Base-by-base conservation (phyloP, 1,284 basidiomycete genomes). In the Sporisorium reilianum region DNA sequence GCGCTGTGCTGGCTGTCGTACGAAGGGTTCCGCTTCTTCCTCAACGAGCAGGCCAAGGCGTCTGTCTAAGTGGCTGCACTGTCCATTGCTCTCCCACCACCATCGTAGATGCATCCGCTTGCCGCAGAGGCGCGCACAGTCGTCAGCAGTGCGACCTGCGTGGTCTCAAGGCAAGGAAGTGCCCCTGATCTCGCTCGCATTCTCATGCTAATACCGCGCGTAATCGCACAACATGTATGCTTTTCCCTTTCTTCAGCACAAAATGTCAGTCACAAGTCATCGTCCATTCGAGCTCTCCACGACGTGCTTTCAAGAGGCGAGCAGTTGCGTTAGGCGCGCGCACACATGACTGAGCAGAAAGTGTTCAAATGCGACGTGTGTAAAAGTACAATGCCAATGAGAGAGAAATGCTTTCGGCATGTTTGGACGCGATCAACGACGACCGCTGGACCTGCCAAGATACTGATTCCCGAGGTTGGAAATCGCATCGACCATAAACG, bases 1-100 rank as follows among this genome's bases (percentile, higher is more conserved):
- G 97, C 97, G 8, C 88, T 99, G 54, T 97, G 94, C 86, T 99
- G 97, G 96, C 87, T 97, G 62, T 82, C 80, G 26, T 84, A 84
- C 68, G 83, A 84, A 58, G 79, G 80, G 8, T 84, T 84, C 80
- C 75, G 80, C 10, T 84, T 81, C 72, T 75, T 82, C 71, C 71
- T 83, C 34, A 77, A 77, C 63, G 66, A 80, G 56, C 66, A 75
- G 60, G 42, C 40, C 60, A 75, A 75, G 55, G 55, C 72, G 10
- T 67, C 67, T 1, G 67, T 59, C 23, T 75, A 65, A 59, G 36
- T 4, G 5, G 5, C n/a, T n/a, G n/a, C n/a, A n/a, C n/a, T n/a
- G 3, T 38, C n/a, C 36, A n/a, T 4, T 38, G 5, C 23, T 2
- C 3, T 20, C 38, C 4, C 23, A 20, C 40, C 18, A 41, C 26